Conservation (phyloP, 345 rosid species). For the Ceriops zippeliana region DNA sequence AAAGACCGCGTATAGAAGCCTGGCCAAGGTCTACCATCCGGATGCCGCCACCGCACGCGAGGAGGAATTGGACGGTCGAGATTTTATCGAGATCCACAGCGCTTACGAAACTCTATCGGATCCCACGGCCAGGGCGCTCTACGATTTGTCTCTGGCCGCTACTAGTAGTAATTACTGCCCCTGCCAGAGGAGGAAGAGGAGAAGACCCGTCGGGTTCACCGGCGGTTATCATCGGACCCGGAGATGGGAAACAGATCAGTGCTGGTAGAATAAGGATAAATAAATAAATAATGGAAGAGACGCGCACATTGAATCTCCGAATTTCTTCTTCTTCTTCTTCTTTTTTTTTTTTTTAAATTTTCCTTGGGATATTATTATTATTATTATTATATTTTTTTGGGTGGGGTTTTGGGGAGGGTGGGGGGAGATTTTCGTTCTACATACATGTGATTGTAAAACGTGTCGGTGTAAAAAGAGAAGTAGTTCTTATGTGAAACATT, state of each 20-base stretch:
- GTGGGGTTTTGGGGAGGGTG: no score
- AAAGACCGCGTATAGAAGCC: slow-evolving; percentile 27
- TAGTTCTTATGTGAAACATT: no score
- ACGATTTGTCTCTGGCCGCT: slow-evolving; percentile 50
- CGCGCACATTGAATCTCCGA: no score
- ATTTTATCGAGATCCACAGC: slow-evolving; percentile 64
- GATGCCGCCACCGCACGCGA: slow-evolving; percentile 35
- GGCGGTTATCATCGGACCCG: slow-evolving; percentile 36
- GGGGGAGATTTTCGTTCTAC: no score
- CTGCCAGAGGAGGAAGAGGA: background rate
- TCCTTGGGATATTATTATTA: no score
- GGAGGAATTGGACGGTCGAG: slow-evolving; percentile 39
- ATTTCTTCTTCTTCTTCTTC: no score
- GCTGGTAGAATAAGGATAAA: slow-evolving; percentile 46
- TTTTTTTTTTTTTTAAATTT: no score
- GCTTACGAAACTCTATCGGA: slow-evolving; percentile 75
- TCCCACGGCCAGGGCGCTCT: slow-evolving; percentile 65
- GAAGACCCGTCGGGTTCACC: slow-evolving; percentile 17
- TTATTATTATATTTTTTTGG: no score
- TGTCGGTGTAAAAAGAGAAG: no score
- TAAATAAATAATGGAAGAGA: no score
- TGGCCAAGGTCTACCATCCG: slow-evolving; percentile 60
- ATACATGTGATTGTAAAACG: no score
- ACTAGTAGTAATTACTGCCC: background rate
- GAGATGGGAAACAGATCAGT: slow-evolving; percentile 93